Evolutionary conservation across 2,329 filamentous ascomycete species (phyloP).

Genomic region (Bimuria novae-zelandiae): DNA sequence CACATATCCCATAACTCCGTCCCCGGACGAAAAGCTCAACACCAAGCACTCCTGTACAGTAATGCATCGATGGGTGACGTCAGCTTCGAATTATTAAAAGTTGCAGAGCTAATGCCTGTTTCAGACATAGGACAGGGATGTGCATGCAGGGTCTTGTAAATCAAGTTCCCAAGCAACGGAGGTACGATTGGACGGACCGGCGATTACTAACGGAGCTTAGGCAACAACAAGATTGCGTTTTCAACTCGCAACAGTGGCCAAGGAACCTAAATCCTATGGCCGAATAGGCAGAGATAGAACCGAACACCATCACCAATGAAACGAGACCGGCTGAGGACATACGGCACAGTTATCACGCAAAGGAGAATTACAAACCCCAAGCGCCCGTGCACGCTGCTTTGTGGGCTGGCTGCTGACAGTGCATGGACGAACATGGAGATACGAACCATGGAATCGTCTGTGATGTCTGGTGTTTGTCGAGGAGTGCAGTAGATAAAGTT

Average conservation of each 20-base stretch:
- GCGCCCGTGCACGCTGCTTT: slow-evolving; percentile 5
- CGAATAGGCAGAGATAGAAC: not conserved
- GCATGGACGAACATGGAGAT: not conserved
- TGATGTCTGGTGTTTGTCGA: not conserved
- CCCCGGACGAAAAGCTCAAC: slow-evolving; percentile 11
- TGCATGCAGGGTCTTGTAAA: not conserved
- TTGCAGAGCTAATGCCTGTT: not conserved
- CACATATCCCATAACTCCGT: no score
- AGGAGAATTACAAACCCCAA: slow-evolving; percentile 6
- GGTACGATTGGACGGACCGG: not conserved
- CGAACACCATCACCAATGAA: not conserved
- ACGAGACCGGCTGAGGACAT: not conserved
- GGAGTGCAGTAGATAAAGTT: not conserved
- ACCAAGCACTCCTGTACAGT: slow-evolving; percentile 2
- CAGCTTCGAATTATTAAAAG: slow-evolving; percentile 3
- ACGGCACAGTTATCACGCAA: not conserved
- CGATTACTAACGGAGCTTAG: slow-evolving; percentile 11
- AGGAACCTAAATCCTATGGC: not conserved
- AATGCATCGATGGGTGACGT: slow-evolving; percentile 4
- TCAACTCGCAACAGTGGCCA: not conserved
- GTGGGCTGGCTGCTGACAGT: slow-evolving; percentile 5
- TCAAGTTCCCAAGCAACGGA: no score
- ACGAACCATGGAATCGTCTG: not conserved
- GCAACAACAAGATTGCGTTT: no score
- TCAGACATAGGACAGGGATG: not conserved